Evolutionary conservation across 139 green algal species (phyloP), one percentile per base, ranked within the genome.

Genomic region (Micractinium conductrix): DNA sequence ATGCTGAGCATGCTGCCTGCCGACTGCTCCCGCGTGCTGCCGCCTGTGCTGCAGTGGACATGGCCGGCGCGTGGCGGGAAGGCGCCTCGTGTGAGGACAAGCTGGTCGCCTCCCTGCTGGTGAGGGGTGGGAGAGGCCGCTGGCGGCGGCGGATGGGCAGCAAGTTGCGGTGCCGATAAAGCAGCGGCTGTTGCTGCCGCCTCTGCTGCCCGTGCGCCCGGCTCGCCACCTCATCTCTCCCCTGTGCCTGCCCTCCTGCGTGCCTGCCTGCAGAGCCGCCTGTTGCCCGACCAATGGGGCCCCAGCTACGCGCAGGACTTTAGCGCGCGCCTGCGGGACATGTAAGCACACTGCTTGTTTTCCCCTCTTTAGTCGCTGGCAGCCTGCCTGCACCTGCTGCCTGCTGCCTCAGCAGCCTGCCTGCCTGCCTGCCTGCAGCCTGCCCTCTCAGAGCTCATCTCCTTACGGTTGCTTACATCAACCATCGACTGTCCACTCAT

Each of bases 1-100:
- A 58, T 58, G 48, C 48, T 24, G 10, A 58, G 48, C 5, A 62
- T 62, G 53, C 53, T 14, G 7, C 53, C 53, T 62, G 7, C 12
- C 48, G 48, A 24, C 12, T 16, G 16, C 16, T 58, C 14, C 58
- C 24, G 16, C 21, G 6, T 35, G 22, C 62, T 37, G 62, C 62
- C 26, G 10, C 62, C 30, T 50, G n/a, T n/a, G n/a, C 2, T 35
- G 67, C 60, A 55, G 79, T 68, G 5, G 79, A 90, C 42, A 45
- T 93, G 72, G 60, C 48, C 8, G 82, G 70, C 45, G 40, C 48
- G 8, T 92, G 90, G 89, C 71, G 81, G 12, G 87, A 89, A 0
- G 85, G 89, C 28, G 33, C 45, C 24, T 86, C 43, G 5, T 35
- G 74, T 2, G 35, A 79, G 4, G 38, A 92, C 28, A 93, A 93